phyloP scores from a whole-genome alignment of 2,329 filamentous ascomycete genomes.

The Neoscytalidium dimidiatum region DNA sequence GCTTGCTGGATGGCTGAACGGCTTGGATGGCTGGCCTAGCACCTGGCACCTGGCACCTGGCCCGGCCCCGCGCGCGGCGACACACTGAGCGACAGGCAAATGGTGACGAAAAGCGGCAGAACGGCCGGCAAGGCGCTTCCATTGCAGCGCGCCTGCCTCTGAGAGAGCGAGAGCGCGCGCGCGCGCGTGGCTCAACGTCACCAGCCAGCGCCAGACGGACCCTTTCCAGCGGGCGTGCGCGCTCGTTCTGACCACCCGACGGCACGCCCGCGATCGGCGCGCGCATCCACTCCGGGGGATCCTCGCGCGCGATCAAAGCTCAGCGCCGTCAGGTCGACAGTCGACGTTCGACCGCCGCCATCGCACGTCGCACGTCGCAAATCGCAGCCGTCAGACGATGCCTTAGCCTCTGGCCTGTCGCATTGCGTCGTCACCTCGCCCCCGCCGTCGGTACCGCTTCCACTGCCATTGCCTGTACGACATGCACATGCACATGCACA shows the following conservation, averaged over 20 bases:
- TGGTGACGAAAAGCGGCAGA: not conserved
- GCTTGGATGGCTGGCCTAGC: no score
- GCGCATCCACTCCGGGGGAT: constrained; percentile 13
- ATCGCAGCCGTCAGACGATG: not conserved
- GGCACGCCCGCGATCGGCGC: constrained; percentile 8
- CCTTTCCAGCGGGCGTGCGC: not conserved
- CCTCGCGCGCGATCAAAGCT: constrained; percentile 1
- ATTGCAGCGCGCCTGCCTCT: no score
- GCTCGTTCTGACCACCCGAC: constrained; percentile 1
- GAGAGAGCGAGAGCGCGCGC: no score
- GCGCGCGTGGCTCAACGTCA: constrained; percentile 12
- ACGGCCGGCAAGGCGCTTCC: no score
- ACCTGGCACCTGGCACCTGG: no score
- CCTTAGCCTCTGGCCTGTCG: not conserved
- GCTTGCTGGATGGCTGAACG: no score
- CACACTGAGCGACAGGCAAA: not conserved
- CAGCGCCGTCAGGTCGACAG: not conserved
- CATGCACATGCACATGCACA: no score
- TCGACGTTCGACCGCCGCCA: not conserved
- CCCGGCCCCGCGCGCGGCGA: not conserved
- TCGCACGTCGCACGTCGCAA: no score
- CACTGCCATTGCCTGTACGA: not conserved
- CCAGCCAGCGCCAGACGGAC: not conserved
- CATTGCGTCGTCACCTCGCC: not conserved
- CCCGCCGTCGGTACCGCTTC: not conserved